Evolutionary conservation across 169 alveolate genomes (phyloP).

Genomic region (Plasmodium vinckei): DNA sequence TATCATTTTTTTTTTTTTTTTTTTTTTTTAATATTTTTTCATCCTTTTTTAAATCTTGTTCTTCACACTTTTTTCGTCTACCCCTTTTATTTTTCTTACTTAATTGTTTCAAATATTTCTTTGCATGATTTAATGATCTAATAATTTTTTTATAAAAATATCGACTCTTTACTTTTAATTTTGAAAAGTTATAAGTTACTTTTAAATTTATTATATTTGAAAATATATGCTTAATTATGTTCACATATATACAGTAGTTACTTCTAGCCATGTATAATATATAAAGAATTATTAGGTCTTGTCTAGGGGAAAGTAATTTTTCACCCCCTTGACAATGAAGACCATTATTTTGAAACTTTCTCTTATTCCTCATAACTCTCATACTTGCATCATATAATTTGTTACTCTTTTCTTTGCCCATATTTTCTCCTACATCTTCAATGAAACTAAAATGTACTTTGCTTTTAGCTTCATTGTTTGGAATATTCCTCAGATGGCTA

Average conservation of each 20-base stretch:
- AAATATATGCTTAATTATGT: slow-evolving; percentile 26
- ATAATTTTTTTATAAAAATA: slow-evolving; percentile 23
- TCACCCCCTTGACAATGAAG: neutral
- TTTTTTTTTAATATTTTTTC: slow-evolving; percentile 1
- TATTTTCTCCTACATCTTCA: neutral
- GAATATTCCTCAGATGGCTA: neutral
- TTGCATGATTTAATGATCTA: slow-evolving; percentile 27
- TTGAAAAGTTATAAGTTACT: slow-evolving; percentile 33
- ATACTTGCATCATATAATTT: neutral
- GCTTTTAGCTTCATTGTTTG: no score
- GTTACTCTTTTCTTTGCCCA: no score
- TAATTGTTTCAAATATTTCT: slow-evolving; percentile 10
- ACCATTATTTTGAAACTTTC: neutral
- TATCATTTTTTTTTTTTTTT: neutral
- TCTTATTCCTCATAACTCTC: neutral
- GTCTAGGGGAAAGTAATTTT: slow-evolving; percentile 13
- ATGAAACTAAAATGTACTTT: neutral
- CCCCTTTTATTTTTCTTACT: neutral
- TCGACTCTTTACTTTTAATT: slow-evolving; percentile 29
- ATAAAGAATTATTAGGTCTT: slow-evolving; percentile 43
- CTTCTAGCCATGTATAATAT: slow-evolving; percentile 14
- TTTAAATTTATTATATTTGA: slow-evolving; percentile 24
- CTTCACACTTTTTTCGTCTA: neutral
- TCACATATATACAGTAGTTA: slow-evolving; percentile 37
- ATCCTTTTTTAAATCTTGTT: neutral